Conservation (phyloP, 2,329 filamentous ascomycete species). For the Verruconis gallopava region DNA sequence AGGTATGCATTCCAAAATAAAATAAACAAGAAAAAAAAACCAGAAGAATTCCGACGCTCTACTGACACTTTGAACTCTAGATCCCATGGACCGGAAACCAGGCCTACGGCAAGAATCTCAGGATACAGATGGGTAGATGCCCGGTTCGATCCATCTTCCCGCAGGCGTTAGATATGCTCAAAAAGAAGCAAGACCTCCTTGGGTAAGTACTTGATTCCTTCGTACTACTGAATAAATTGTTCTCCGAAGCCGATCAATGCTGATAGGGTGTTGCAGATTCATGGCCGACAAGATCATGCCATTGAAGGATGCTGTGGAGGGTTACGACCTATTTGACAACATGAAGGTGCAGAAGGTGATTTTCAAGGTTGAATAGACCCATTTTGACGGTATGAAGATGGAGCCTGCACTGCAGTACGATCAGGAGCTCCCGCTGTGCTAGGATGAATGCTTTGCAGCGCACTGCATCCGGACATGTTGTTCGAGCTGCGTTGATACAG, state of each 20-base stretch:
- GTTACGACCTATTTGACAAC: slow-evolving; percentile 40
- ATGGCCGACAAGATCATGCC: slow-evolving; percentile 42
- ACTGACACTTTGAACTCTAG: slow-evolving; percentile 9
- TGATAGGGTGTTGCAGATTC: slow-evolving; percentile 23
- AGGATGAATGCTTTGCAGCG: too few species aligned
- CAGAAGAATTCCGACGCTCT: too few species aligned
- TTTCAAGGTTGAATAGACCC: slow-evolving; percentile 25
- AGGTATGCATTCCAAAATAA: slow-evolving; percentile 16
- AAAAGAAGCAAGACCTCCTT: slow-evolving; percentile 36
- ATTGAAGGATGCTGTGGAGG: slow-evolving; percentile 36
- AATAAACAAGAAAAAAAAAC: too few species aligned
- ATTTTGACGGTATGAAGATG: too few species aligned
- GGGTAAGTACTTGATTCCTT: slow-evolving; percentile 19
- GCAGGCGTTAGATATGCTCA: slow-evolving; percentile 31
- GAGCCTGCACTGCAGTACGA: too few species aligned
- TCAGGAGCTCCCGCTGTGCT: too few species aligned
- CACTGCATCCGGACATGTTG: too few species aligned
- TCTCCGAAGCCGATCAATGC: slow-evolving; percentile 5
- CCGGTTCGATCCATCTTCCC: slow-evolving; percentile 38
- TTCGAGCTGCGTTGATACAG: too few species aligned
- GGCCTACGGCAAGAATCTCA: slow-evolving; percentile 38
- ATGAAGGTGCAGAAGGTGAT: slow-evolving; percentile 41
- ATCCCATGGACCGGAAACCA: slow-evolving; percentile 36
- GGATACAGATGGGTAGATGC: slow-evolving; percentile 37
- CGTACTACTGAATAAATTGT: background rate